phyloP scores from a whole-genome alignment of 805 yeast species.

The Saccharomycopsis schoenii region DNA sequence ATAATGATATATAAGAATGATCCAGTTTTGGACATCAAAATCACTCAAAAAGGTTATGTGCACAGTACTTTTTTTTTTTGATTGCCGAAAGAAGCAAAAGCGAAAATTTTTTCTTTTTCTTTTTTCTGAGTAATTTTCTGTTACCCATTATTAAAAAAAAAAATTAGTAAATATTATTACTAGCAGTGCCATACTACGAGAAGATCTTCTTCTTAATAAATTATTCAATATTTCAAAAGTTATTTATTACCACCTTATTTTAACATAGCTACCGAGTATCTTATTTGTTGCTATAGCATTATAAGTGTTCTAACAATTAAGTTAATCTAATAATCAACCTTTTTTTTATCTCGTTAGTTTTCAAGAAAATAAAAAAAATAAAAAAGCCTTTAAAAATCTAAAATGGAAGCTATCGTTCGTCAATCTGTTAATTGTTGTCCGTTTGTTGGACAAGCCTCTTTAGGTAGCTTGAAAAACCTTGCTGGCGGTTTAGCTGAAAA shows the following conservation, averaged over 20 bases:
- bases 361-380: conserved; percentile 3
- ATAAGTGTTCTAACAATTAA: too few species aligned
- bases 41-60: neutral
- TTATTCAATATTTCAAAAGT: too few species aligned
- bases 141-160: neutral
- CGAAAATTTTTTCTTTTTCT: neutral
- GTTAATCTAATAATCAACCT: too few species aligned
- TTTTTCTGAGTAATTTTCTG: neutral
- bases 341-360: too few species aligned
- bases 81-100: neutral
- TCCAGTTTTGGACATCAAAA: too few species aligned
- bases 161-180: neutral
- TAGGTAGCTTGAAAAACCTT: conserved; percentile 49
- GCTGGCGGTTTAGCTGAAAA: conserved; percentile 39
- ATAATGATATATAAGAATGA: too few species aligned
- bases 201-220: neutral
- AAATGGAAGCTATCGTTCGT: conserved; percentile 72
- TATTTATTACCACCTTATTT: too few species aligned
- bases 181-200: neutral
- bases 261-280: too few species aligned
- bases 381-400: neutral
- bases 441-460: conserved; percentile 51
- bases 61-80: neutral
- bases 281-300: too few species aligned
- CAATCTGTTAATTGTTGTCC: conserved; percentile 79